Base-by-base conservation (phyloP, 768 basidiomycete genomes). In the Epithele typhae region DNA sequence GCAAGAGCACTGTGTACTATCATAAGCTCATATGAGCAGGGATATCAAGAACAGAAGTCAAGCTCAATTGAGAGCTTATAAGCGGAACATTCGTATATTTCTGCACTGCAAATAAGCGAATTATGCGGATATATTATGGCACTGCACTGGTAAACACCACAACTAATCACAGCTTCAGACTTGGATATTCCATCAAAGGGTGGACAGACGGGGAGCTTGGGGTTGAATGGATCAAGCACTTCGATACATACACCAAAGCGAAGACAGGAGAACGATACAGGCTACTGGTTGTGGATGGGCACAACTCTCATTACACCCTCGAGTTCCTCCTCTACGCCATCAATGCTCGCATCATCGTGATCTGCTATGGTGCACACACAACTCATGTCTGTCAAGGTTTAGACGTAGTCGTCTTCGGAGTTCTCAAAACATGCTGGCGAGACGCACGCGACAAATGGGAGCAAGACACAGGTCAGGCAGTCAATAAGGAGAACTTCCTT, bases 361-460 rank as follows among this genome's bases (percentile, higher is more conserved):
- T 76, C 0, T 71, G 68, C 49, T 77, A 76, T 58, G 73, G 69
- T 12, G 51, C 73, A 18, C 73, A 78, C 48, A 45, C 55, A 2
- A 75, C 70, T 0, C 76, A 78, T 47, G 48, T 70, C 32, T 71
- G 68, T 5, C 36, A 37, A 11, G 36, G 36, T 5, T 19, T 37
- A 15, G 36, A 37, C 11, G 10, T 9, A 5, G 36, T 37, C 17
- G 10, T 12, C 5, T 37, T 37, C 17, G 36, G 36, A 6, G 5
- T 9, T 3, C 7, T 37, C 17, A 37, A 37, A 11, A 37, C 36
- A 7, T 19, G 10, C 10, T 37, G 36, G 36, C 3, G 4, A 5
- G 17, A 37, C 17, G 36, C 17, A 11, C 10, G 7, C 11, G 17
- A 37, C 5, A 15, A 19, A 2, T 37, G 17, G 36, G 36, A 37